Evolutionary conservation across 2,329 filamentous ascomycete genomes (phyloP).

Genomic region (Curvularia sp.): DNA sequence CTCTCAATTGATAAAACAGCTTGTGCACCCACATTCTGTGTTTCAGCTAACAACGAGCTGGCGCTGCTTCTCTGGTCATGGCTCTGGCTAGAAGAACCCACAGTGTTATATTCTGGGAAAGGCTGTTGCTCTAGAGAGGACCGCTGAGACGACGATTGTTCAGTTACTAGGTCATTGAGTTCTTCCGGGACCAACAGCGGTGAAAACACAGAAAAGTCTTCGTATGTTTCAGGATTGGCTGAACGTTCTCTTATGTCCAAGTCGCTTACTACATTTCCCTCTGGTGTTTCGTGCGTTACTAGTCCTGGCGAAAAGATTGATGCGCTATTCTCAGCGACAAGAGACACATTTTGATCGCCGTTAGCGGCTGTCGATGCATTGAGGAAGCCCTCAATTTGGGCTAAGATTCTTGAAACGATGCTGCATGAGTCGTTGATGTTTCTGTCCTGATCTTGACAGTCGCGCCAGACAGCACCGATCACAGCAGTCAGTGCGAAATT

Average conservation of each 20-base stretch:
- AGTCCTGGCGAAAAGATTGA: neutral
- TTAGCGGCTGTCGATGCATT: neutral
- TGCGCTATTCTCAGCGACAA: neutral
- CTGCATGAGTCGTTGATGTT: conserved; percentile 1
- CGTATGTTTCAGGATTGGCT: neutral
- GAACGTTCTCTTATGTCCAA: neutral
- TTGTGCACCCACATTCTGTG: neutral
- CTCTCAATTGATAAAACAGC: neutral
- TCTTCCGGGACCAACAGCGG: neutral
- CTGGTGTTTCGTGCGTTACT: neutral
- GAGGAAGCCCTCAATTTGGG: neutral
- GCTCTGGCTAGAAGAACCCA: neutral
- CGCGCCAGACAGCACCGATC: conserved; percentile 12
- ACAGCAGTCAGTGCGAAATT: conserved; percentile 12
- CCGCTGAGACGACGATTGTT: neutral
- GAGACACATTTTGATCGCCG: neutral
- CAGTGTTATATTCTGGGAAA: neutral
- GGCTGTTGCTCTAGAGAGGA: neutral
- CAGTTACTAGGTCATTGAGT: neutral
- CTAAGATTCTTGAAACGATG: conserved; percentile 7
- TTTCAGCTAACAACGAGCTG: neutral
- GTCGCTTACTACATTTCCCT: neutral
- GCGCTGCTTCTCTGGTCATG: neutral
- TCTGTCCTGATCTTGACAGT: conserved; percentile 8
- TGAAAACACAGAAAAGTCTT: conserved; percentile 2